These are phyloP conservation scores for Pichia sp. DNA, from an alignment of 1,139 yeast species.

Conservation along the genomic window DNA sequence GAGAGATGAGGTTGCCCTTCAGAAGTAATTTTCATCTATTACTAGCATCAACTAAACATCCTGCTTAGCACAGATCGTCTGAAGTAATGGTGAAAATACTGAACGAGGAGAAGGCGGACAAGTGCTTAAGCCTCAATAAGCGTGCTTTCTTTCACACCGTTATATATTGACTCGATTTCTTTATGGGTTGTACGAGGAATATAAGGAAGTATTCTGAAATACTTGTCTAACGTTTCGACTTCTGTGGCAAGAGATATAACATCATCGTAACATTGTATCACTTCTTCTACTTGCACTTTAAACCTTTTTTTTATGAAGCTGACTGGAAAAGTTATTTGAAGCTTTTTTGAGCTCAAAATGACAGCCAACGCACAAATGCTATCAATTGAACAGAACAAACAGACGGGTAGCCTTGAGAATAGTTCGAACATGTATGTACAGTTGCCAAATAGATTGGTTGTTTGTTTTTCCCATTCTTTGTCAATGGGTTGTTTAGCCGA, in stretches of 20 bases:
- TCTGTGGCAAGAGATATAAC: constrained; percentile 20
- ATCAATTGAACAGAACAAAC: constrained; percentile 23
- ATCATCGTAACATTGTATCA: constrained; percentile 25
- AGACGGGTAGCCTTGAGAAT: constrained; percentile 28
- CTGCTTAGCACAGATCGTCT: no score
- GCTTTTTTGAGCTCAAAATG: constrained; percentile 22
- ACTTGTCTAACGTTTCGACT: constrained; percentile 21
- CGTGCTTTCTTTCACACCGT: constrained; percentile 6
- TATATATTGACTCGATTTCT: constrained; percentile 16
- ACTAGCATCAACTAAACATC: no score
- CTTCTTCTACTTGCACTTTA: constrained; percentile 17
- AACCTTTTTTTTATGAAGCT: constrained; percentile 18
- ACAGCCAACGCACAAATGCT: constrained; percentile 27
- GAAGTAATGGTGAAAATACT: no score
- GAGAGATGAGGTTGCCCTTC: background rate
- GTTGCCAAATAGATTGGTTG: constrained; percentile 23
- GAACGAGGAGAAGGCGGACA: no score
- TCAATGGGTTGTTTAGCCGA: background rate
- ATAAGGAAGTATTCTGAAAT: constrained; percentile 22
- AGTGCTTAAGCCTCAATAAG: background rate
- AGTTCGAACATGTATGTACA: constrained; percentile 28
- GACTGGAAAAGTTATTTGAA: constrained; percentile 19
- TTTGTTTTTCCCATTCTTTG: constrained; percentile 21
- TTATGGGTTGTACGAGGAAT: constrained; percentile 20
- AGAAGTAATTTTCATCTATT: background rate